Evolutionary conservation across 208 protist genomes (phyloP).

Genomic region (Wallacemonas sp.): DNA sequence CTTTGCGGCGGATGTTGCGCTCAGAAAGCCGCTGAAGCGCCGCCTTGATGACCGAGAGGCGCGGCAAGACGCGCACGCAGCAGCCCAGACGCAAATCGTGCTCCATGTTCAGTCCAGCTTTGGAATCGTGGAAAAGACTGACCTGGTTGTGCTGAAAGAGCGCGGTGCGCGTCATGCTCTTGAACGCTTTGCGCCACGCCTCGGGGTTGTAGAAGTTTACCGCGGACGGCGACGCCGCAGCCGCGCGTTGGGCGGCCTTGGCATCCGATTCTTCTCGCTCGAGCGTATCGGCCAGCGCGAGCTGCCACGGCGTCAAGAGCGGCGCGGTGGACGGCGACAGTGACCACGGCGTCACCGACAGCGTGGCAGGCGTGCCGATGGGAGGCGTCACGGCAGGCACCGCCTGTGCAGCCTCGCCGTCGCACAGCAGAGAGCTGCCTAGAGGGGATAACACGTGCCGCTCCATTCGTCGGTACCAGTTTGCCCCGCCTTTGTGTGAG

Average conservation of each 20-base stretch:
- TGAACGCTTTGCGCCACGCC: conserved; percentile 35
- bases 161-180: conserved; percentile 18
- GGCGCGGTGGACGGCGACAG: not conserved
- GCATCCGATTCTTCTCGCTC: not conserved
- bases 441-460: not conserved
- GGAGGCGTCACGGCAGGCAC: not conserved
- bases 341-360: conserved; percentile 2
- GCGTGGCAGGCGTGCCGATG: not conserved
- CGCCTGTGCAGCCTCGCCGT: not conserved
- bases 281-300: not conserved
- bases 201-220: conserved; percentile 35
- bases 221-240: conserved; percentile 17
- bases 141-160: conserved; percentile 38
- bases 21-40: conserved; percentile 18
- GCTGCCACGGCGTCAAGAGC: conserved; percentile 3
- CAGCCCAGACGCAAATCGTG: conserved; percentile 44
- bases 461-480: conserved; percentile 2
- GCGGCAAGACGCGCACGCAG: conserved; percentile 59
- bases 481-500: too few species aligned
- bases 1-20: conserved; percentile 9
- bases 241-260: conserved; percentile 2
- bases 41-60: conserved; percentile 52
- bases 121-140: conserved; percentile 33
- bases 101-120: conserved; percentile 42
- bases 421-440: conserved; percentile 1